These are phyloP conservation scores for Haberlea rhodopensis DNA, from an alignment of 257 asterid genomes.

Conservation along the genomic window DNA sequence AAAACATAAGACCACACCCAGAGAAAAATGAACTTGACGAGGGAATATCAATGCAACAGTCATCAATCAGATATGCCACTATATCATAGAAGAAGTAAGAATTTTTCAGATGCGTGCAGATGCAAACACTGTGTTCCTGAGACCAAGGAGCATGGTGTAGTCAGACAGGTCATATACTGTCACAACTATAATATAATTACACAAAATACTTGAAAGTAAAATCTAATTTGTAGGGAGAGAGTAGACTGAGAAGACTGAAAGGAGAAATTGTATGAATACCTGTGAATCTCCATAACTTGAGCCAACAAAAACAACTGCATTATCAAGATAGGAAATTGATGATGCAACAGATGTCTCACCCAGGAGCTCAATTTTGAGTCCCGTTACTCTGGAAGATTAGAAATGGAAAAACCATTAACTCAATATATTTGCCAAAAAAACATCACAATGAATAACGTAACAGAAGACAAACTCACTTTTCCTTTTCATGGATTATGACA, in stretches of 20 bases:
- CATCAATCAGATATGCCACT: not conserved
- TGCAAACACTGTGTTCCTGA: slow-evolving; percentile 4
- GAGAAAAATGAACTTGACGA: not conserved
- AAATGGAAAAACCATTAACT: slow-evolving; percentile 18
- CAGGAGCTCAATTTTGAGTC: slow-evolving; percentile 83
- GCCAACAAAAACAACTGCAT: slow-evolving; percentile 81
- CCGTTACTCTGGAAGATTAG: slow-evolving; percentile 70
- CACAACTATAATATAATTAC: slow-evolving; percentile 3
- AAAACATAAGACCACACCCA: not conserved
- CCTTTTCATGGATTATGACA: slow-evolving; percentile 87
- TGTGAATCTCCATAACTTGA: slow-evolving; percentile 96
- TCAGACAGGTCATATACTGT: slow-evolving; percentile 1
- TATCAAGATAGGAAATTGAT: slow-evolving; percentile 84
- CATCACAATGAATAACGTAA: not conserved
- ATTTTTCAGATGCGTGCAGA: not conserved
- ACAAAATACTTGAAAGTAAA: not conserved
- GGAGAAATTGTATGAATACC: slow-evolving; percentile 37
- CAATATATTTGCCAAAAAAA: slow-evolving; percentile 21
- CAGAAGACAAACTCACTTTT: slow-evolving; percentile 54
- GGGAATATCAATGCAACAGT: not conserved
- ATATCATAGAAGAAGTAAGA: not conserved
- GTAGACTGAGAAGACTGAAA: slow-evolving; percentile 4
- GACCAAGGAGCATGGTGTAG: not conserved
- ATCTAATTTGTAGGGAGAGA: not conserved
- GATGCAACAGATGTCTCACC: slow-evolving; percentile 93